These are phyloP conservation scores for Globisporangium middletonii DNA, from an alignment of 352 stramenopile genomes.

Conservation along the genomic window DNA sequence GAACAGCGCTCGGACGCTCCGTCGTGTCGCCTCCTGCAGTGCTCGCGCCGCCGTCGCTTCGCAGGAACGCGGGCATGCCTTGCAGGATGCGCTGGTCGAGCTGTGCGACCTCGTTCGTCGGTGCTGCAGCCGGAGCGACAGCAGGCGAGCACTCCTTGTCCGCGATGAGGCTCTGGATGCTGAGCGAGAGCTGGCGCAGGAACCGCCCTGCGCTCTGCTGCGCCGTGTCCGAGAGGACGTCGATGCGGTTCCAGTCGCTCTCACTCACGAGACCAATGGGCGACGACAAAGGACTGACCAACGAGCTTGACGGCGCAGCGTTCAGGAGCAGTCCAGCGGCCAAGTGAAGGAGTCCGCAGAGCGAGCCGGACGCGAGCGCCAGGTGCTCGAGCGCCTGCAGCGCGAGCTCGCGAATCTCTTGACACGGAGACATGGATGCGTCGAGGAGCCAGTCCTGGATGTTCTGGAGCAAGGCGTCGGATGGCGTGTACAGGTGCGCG, in stretches of 20 bases:
- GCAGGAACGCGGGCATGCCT: constrained; percentile 33
- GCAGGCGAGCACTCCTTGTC: constrained; percentile 19
- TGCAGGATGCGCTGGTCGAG: constrained; percentile 51
- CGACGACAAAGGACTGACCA: neutral
- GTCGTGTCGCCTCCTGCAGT: neutral
- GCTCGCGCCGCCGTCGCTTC: constrained; percentile 13
- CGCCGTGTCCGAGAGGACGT: constrained; percentile 42
- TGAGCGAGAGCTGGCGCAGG: constrained; percentile 34
- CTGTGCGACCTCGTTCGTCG: constrained; percentile 23
- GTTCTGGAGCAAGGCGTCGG: constrained; percentile 44
- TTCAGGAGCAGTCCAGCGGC: constrained; percentile 64
- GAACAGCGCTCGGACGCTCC: constrained; percentile 7
- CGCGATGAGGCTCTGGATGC: constrained; percentile 51
- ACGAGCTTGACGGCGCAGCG: constrained; percentile 8
- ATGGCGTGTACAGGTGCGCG: constrained; percentile 37
- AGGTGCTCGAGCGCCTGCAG: constrained; percentile 56
- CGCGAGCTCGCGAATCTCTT: constrained; percentile 52
- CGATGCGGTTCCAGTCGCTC: constrained; percentile 48
- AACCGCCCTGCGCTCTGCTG: constrained; percentile 35
- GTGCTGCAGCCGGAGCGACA: neutral
- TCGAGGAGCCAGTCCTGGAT: constrained; percentile 66
- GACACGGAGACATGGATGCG: constrained; percentile 39
- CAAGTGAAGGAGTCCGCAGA: constrained; percentile 72
- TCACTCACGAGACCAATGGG: constrained; percentile 19
- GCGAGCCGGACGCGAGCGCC: constrained; percentile 65